Evolutionary conservation across 2,329 filamentous ascomycete species (phyloP), one percentile per base, ranked within the genome.

Genomic region (Tolypocladium amazonense): DNA sequence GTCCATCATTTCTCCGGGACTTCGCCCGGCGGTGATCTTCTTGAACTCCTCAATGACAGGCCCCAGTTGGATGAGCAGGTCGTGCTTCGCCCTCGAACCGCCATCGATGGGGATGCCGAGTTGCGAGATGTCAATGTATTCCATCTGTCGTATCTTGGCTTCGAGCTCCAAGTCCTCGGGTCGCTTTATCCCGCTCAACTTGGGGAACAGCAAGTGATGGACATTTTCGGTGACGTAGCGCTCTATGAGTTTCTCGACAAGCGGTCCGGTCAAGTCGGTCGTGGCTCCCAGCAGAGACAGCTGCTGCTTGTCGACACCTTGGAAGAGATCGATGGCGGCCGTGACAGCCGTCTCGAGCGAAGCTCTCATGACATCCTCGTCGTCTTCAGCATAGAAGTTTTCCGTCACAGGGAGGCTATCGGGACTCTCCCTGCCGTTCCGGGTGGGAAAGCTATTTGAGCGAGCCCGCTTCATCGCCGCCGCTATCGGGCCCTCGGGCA

Each of bases 251-350:
- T 90, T 87, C 75, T 99, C 95, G 1, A 99, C 92, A 11, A 95
- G 77, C 1, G 92, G 90, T 0, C 94, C 93, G 0, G 94, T 97
- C 57, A 99, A 77, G 70, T 97, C 92, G 2, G 95, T 99, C 1
- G 92, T 96, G 5, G 92, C 90, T 23, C 92, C 94, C 5, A 99
- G 80, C 41, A 96, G 81, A 3, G 93, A 97, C 35, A 99, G 78
- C 68, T 97, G 94, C 68, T 96, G 90, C 72, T 96, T 96, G 71
- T 99, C 94, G 7, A 99, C 93, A 61, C 87, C 87, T 68, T 97
- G 93, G 65, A 99, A 99, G 1, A 97, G 81, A 68, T 99, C 94
- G 65, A 99, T 97, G 0, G 92, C 94, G 12, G 89, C 85, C 12
- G 91, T 96, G 14, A 99, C 90, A 1, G 93, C 92, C 1, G 90